Evolutionary conservation across 2,329 filamentous ascomycete genomes (phyloP).

Genomic region (Harringtonia aguacate): DNA sequence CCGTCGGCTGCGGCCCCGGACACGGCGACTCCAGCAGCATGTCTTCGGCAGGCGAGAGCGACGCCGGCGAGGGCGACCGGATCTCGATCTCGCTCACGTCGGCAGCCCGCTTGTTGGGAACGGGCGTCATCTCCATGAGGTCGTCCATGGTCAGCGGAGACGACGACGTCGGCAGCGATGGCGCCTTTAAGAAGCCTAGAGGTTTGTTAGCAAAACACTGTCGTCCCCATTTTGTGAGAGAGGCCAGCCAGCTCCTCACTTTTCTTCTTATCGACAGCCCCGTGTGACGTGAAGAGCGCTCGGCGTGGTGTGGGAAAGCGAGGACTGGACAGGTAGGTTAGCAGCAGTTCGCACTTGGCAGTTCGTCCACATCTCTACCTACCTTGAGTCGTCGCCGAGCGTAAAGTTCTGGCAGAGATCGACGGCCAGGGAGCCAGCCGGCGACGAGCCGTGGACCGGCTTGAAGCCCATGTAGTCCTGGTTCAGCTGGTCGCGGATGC

Average conservation of each 20-base stretch:
- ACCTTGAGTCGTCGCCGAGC: conserved; percentile 79
- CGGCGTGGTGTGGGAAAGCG: conserved; percentile 73
- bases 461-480: conserved; percentile 77
- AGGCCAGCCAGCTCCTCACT: conserved; percentile 35
- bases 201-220: conserved; percentile 1
- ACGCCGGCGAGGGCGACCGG: conserved; percentile 61
- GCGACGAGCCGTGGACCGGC: conserved; percentile 73
- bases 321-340: conserved; percentile 43
- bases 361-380: conserved; percentile 18
- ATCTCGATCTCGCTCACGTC: conserved; percentile 52
- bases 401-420: conserved; percentile 96
- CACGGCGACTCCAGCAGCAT: conserved; percentile 47
- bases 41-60: conserved; percentile 43
- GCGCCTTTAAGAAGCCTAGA: conserved; percentile 67
- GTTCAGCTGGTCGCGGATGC: conserved; percentile 62
- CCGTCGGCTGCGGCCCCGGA: conserved; percentile 2
- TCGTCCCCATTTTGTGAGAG: background rate
- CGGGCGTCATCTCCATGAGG: conserved; percentile 85
- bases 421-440: conserved; percentile 79
- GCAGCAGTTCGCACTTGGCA: conserved; percentile 1
- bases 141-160: conserved; percentile 66
- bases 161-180: conserved; percentile 63
- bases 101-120: conserved; percentile 78
- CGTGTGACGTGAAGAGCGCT: conserved; percentile 70
- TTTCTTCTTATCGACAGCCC: conserved; percentile 46